Evolutionary conservation across 139 green algal genomes (phyloP).

Genomic region (Choricystis sp.): DNA sequence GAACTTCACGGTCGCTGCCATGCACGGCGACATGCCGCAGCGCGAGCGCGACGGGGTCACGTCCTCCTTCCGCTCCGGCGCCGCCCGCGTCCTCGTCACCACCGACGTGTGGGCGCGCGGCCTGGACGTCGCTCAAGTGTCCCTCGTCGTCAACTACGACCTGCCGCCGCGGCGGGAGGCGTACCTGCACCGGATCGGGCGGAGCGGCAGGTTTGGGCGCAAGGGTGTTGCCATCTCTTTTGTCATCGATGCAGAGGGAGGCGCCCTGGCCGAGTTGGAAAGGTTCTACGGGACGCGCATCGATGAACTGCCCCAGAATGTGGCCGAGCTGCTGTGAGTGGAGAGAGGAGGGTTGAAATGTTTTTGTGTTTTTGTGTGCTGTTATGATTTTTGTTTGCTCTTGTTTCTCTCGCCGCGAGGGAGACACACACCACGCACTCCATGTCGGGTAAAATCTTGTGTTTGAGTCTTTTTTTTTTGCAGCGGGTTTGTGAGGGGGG

Average conservation of each 20-base stretch:
- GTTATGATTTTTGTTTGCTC: too few species aligned
- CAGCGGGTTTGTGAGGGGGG: too few species aligned
- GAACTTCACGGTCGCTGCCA: conserved; percentile 95
- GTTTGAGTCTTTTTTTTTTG: too few species aligned
- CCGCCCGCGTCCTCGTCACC: conserved; percentile 88
- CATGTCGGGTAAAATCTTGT: too few species aligned
- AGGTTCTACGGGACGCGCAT: conserved; percentile 94
- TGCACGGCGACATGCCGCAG: conserved; percentile 99
- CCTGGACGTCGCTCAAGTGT: conserved; percentile 97
- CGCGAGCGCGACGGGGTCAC: conserved; percentile 98
- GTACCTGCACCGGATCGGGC: conserved; percentile 98
- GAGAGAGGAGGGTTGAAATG: too few species aligned
- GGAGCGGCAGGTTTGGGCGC: conserved; percentile 76
- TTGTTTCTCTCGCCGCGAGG: too few species aligned
- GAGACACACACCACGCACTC: too few species aligned
- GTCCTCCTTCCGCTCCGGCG: conserved; percentile 76
- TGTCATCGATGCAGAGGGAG: conserved; percentile 86
- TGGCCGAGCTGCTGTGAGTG: conserved; percentile 77
- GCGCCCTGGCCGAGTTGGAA: conserved; percentile 92
- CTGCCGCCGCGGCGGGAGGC: conserved; percentile 93
- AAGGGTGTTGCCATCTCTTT: conserved; percentile 99
- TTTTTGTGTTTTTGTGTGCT: too few species aligned
- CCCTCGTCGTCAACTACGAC: conserved; percentile 99
- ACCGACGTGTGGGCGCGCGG: conserved; percentile 97
- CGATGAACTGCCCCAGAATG: conserved; percentile 92